Conservation (phyloP, 805 yeast species). For the Priceomyces medius region DNA sequence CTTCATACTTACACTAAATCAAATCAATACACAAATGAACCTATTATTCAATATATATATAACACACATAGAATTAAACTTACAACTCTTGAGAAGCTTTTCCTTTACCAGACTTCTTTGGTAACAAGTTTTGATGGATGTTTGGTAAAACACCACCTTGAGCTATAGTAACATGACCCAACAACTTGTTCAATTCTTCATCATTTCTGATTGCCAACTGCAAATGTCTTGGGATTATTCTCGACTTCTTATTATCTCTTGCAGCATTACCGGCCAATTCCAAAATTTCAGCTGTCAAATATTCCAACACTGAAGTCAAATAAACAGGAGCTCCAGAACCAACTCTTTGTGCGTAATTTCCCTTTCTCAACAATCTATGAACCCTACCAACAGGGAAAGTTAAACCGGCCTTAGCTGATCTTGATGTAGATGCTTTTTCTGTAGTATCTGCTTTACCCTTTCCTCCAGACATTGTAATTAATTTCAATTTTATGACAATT, state of each 20-base stretch:
- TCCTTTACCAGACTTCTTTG: slow-evolving; percentile 52
- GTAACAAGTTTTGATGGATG: slow-evolving; percentile 51
- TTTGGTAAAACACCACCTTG: slow-evolving; percentile 56
- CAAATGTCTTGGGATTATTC: slow-evolving; percentile 53
- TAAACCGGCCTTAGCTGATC: slow-evolving; percentile 51
- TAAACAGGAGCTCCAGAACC: slow-evolving; percentile 55
- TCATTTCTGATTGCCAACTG: slow-evolving; percentile 54
- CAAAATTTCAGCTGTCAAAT: slow-evolving; percentile 50
- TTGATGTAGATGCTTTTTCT: slow-evolving; percentile 49
- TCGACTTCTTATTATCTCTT: slow-evolving; percentile 51
- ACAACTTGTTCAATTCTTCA: slow-evolving; percentile 51
- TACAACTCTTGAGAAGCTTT: slow-evolving; percentile 62
- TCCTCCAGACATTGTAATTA: slow-evolving; percentile 32
- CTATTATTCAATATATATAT: slow-evolving; percentile 8
- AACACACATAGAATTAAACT: slow-evolving; percentile 22
- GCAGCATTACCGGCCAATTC: slow-evolving; percentile 55
- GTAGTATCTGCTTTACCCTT: slow-evolving; percentile 47
- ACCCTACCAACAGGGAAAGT: slow-evolving; percentile 53
- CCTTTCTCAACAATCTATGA: slow-evolving; percentile 51
- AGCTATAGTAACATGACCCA: slow-evolving; percentile 50
- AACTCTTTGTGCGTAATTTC: slow-evolving; percentile 52
- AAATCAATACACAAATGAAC: slow-evolving; percentile 7
- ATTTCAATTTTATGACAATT: neutral
- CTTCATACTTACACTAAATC: neutral
- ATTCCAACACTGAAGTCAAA: slow-evolving; percentile 50